A percentile compares a stretch with the other conserved stretches of the same genome.
phyloP scores from a whole-genome alignment of 2,329 filamentous ascomycete genomes.

The Hypoxylon sp. region DNA sequence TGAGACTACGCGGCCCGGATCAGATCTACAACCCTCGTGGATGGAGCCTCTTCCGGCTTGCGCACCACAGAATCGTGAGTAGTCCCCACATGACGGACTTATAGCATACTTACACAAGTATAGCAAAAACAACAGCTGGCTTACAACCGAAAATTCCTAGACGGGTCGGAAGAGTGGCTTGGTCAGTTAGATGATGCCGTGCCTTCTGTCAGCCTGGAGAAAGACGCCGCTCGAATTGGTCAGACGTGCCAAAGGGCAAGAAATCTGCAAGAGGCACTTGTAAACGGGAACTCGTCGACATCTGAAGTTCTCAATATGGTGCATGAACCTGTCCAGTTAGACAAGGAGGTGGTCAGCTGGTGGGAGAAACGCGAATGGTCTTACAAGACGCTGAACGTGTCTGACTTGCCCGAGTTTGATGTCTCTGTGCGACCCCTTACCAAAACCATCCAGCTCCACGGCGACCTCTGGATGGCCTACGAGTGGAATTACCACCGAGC shows the following conservation, averaged over 20 bases:
- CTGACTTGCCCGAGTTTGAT: constrained; percentile 29
- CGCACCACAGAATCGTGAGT: constrained; percentile 48
- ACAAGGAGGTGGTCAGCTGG: constrained; percentile 44
- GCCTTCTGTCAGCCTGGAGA: constrained; percentile 42
- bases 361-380: constrained; percentile 47
- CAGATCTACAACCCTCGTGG: constrained; percentile 48
- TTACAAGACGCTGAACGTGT: constrained; percentile 39
- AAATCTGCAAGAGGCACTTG: constrained; percentile 33
- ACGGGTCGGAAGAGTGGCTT: constrained; percentile 45
- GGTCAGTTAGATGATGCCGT: constrained; percentile 43
- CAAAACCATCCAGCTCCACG: constrained; percentile 46
- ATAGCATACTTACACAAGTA: not conserved
- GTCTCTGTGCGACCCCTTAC: constrained; percentile 15
- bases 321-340: constrained; percentile 44
- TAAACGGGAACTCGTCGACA: constrained; percentile 15
- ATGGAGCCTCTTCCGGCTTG: constrained; percentile 51
- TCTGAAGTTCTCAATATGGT: constrained; percentile 40
- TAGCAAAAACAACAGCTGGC: constrained; percentile 50
- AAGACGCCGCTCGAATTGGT: constrained; percentile 41
- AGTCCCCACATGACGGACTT: too few species aligned
- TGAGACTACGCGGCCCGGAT: constrained; percentile 48
- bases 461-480: constrained; percentile 52
- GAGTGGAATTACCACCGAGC: constrained; percentile 53
- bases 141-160: constrained; percentile 40
- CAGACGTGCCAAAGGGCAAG: constrained; percentile 45